Evolutionary conservation across 2,329 filamentous ascomycete genomes (phyloP), one percentile per base, ranked within the genome.

Genomic region (Trichoderma sp.): DNA sequence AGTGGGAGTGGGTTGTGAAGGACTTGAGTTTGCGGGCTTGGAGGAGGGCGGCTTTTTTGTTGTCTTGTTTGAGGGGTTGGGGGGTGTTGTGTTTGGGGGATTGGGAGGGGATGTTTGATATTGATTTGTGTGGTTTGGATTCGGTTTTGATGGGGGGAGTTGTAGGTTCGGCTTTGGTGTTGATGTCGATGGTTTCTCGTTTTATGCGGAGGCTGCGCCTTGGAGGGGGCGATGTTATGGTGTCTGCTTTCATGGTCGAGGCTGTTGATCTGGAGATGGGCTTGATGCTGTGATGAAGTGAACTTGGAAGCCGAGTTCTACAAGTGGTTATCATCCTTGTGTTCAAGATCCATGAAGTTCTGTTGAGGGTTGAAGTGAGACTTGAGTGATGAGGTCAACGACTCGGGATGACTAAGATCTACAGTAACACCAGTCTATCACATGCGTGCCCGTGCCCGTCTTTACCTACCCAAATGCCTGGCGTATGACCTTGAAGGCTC

Each of bases 11-110:
- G 45, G 78, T 74, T 1, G 76, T 61, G 68, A 80, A 81, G 1
- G 77, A 75, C 58, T 79, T 80, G 44, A 81, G 75, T 63, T 82
- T 82, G 65, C 76, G 78, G 14, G 76, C 75, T 58, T 77, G 77
- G 10, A 81, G 76, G 21, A 69, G 30, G 21, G 68, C 63, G 14
- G 68, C 69, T 28, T 24, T 24, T 28, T 24, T 24, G 21, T 70
- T 70, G 67, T 69, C 66, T 15, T 14, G 60, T 41, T 28, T 21
- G 15, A 24, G 21, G 21, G 21, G 21, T 24, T 24, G 21, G 21
- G 2, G 21, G 21, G 21, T 24, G 21, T 24, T 24, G 2, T 24
- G 21, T 24, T 28, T 17, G 26, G 21, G 44, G 28, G 3, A 30
- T 45, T 26, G 50, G 14, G 15, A 30, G 17, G 59, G 39, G 19